These are phyloP conservation scores for Esteya vermicola DNA, from an alignment of 2,329 filamentous ascomycete genomes.

Conservation along the genomic window DNA sequence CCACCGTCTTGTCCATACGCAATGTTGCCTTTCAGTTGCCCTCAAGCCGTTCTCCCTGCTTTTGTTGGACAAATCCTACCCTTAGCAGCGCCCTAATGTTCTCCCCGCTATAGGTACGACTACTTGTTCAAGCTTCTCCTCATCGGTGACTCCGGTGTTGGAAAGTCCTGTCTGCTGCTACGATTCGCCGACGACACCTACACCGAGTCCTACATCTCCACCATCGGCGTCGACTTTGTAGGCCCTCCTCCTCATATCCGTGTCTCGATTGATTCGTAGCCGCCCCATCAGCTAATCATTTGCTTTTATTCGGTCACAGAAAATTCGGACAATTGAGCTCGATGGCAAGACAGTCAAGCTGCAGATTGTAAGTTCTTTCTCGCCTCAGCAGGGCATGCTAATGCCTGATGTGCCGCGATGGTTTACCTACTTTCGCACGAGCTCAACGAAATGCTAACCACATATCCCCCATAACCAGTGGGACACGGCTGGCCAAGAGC, in stretches of 20 bases:
- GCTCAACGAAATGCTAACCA: no score
- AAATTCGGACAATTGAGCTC: constrained; percentile 99
- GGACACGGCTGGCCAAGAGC: constrained; percentile 98
- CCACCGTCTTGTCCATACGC: no score
- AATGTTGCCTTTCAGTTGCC: no score
- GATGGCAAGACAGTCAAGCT: constrained; percentile 99
- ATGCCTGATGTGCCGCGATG: no score
- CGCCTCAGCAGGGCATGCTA: neutral
- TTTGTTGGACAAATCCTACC: neutral
- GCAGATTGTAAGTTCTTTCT: constrained; percentile 48
- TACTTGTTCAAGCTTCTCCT: constrained; percentile 99
- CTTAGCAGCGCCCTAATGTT: constrained; percentile 16
- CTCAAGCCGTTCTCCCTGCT: neutral
- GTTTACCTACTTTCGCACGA: no score
- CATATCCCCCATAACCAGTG: constrained; percentile 55
- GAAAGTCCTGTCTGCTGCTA: constrained; percentile 97
- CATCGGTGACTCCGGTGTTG: constrained; percentile 99
- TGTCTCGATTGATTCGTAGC: neutral
- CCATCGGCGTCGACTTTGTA: constrained; percentile 98
- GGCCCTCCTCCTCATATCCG: constrained; percentile 22
- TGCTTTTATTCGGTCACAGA: constrained; percentile 53
- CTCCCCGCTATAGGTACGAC: constrained; percentile 92
- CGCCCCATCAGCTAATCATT: constrained; percentile 5
- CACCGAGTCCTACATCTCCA: constrained; percentile 99
- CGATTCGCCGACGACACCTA: constrained; percentile 99